Base-by-base conservation (phyloP, 176 grass and related monocot species). In the Chrysopogon serrulatus region DNA sequence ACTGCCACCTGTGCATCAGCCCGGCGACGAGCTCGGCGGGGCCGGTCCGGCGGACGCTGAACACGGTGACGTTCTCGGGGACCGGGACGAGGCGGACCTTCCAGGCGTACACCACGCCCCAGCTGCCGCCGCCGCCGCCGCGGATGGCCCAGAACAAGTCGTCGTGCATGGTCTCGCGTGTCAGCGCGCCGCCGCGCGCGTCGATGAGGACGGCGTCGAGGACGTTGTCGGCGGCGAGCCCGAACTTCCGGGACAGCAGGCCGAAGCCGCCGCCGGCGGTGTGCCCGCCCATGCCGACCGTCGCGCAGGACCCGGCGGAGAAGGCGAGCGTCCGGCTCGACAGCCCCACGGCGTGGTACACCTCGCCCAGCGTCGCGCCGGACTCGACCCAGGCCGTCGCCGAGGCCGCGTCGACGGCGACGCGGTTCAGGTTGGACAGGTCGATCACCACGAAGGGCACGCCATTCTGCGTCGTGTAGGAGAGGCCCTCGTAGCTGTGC, bases 71-170 rank as follows among this genome's bases (percentile, higher is more conserved):
- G 56, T 65, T 54, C 8, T 47, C 23, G 0, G 92, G 90, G 9
- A 92, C 84, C 6, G 90, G 86, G 12, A 81, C 80, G 16, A 97
- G 88, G 24, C 69, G 88, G 63, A 98, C 69, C 83, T 90, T 92
- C 95, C 95, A 98, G 0, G 95, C 82, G n/a, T 93, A 95, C 49
- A 95, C 84, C 30, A 87, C 90, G 0, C 90, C 92, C 88, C 86
- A 98, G 83, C 92, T 93, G 15, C 95, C 95, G 0, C 95, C 95
- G 0, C 92, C 95, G 34, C 95, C 95, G 5, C 92, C 92, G 0
- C 92, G 71, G 44, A 95, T 83, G 0, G 92, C 95, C 95, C 92
- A 98, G 32, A 98, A 98, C 33, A 91, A 71, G 65, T 98, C 90
- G 16, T 71, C 82, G 15, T 78, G 79, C 92, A 98, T 93, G 2